A percentile compares a stretch with the other conserved stretches of the same genome.
Evolutionary conservation across 2,329 filamentous ascomycete genomes (phyloP).

Genomic region (Verticillium dahliae): DNA sequence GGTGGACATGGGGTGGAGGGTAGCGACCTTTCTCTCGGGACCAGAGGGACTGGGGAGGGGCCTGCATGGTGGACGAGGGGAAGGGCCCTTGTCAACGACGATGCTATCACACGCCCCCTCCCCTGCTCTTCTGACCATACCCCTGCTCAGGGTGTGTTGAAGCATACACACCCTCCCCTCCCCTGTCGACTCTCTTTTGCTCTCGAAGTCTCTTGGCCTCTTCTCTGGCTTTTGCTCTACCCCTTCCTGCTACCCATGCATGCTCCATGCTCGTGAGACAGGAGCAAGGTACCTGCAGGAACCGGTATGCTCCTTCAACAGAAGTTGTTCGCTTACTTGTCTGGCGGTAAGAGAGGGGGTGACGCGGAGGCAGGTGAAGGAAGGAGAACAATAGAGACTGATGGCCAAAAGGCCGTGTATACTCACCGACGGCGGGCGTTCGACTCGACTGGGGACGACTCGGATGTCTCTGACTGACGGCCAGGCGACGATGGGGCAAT

Average conservation of each 20-base stretch:
- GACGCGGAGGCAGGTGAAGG: background rate
- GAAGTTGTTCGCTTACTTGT: background rate
- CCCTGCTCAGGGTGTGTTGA: background rate
- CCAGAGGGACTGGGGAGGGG: background rate
- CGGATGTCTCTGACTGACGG: background rate
- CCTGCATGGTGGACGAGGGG: background rate
- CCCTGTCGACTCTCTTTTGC: background rate
- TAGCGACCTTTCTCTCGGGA: background rate
- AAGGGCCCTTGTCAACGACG: background rate
- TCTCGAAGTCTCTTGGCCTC: background rate
- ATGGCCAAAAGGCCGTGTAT: background rate
- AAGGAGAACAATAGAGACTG: background rate
- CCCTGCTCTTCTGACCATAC: background rate
- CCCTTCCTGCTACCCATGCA: background rate
- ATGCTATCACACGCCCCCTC: background rate
- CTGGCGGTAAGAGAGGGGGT: background rate
- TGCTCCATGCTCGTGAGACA: background rate
- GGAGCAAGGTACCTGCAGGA: slow-evolving; percentile 14
- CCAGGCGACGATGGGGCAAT: background rate
- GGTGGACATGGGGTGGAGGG: background rate
- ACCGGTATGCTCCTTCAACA: slow-evolving; percentile 4
- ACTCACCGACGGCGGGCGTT: background rate
- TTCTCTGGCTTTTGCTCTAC: background rate
- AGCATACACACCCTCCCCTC: background rate
- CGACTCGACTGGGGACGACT: background rate